Conservation (phyloP, 2,329 filamentous ascomycete genomes). For the Pseudogymnoascus sp. region DNA sequence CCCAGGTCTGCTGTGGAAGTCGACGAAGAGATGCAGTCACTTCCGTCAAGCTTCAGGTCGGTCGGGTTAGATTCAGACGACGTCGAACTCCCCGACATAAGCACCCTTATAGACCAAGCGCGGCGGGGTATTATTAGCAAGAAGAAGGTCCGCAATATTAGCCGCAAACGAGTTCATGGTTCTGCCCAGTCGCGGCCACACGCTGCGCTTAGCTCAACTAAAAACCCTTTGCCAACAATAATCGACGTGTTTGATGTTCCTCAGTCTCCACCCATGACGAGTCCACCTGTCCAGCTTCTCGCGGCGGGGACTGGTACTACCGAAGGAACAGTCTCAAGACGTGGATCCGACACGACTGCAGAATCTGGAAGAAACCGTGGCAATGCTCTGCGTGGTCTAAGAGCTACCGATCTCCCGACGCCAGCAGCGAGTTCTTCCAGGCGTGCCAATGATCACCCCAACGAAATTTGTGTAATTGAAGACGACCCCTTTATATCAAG, state of each 20-base stretch:
- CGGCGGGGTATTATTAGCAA: background rate
- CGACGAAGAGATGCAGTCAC: background rate
- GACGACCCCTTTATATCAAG: background rate
- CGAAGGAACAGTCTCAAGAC: background rate
- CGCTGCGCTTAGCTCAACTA: background rate
- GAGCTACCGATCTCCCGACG: slow-evolving; percentile 20
- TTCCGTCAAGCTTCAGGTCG: slow-evolving; percentile 4
- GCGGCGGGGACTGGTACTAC: background rate
- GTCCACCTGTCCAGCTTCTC: slow-evolving; percentile 22
- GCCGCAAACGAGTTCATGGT: background rate
- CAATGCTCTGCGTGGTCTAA: background rate
- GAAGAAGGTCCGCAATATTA: background rate
- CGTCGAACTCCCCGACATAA: slow-evolving; percentile 27
- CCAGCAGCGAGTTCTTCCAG: slow-evolving; percentile 27
- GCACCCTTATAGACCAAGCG: slow-evolving; percentile 1
- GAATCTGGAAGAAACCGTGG: background rate
- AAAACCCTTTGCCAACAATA: background rate
- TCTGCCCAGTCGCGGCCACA: background rate
- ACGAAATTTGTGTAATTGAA: background rate
- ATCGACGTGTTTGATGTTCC: slow-evolving; percentile 31
- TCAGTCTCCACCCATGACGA: slow-evolving; percentile 34
- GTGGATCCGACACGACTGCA: background rate
- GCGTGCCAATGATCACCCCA: background rate
- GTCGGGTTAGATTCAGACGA: slow-evolving; percentile 17
- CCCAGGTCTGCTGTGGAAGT: background rate